Conservation (phyloP, 352 stramenopile genomes). For the Globisporangium okanoganense region DNA sequence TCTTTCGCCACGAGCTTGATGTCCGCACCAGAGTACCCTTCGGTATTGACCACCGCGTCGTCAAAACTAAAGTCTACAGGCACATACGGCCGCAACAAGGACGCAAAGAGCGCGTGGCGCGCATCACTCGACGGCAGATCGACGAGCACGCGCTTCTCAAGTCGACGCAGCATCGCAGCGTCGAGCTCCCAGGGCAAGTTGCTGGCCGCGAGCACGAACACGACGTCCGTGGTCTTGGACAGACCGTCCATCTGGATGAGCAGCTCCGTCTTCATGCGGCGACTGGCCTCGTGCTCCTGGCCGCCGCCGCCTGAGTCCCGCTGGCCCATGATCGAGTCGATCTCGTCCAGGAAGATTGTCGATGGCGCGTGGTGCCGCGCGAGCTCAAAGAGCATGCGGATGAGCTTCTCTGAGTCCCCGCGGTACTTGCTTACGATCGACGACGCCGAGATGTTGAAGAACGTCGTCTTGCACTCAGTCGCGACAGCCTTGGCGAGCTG, state of each 20-base stretch:
- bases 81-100: conserved; percentile 58
- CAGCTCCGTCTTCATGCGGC: conserved; percentile 85
- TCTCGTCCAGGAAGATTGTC: conserved; percentile 86
- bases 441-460: conserved; percentile 88
- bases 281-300: conserved; percentile 83
- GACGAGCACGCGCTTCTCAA: conserved; percentile 84
- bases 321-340: conserved; percentile 89
- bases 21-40: conserved; percentile 79
- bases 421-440: conserved; percentile 87
- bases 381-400: conserved; percentile 84
- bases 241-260: conserved; percentile 87
- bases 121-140: conserved; percentile 65
- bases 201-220: conserved; percentile 80
- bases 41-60: conserved; percentile 43
- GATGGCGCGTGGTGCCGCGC: conserved; percentile 78
- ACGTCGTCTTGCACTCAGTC: conserved; percentile 83
- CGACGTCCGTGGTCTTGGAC: conserved; percentile 71
- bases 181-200: conserved; percentile 84
- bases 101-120: conserved; percentile 49
- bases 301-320: conserved; percentile 58
- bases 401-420: conserved; percentile 83
- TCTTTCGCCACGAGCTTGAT: conserved; percentile 87
- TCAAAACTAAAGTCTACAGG: conserved; percentile 46
- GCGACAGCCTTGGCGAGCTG: conserved; percentile 74
- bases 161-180: conserved; percentile 69